phyloP scores from a whole-genome alignment of 495 filamentous ascomycete species.

The Hypomontagnella submonticulosa region DNA sequence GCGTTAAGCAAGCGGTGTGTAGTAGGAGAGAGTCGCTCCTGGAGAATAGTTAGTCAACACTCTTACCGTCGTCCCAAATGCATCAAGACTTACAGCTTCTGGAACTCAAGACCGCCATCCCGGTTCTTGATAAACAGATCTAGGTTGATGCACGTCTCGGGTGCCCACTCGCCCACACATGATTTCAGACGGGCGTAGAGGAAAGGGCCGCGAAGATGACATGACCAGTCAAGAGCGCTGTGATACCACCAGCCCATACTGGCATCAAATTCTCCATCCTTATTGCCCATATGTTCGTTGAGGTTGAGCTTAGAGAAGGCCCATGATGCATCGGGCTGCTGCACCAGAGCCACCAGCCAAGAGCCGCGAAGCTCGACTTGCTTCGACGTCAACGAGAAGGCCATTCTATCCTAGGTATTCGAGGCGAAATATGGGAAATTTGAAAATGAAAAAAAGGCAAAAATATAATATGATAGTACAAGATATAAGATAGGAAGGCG shows the following conservation, averaged over 20 bases:
- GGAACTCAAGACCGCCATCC: conserved; percentile 35
- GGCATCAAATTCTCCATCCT: conserved; percentile 30
- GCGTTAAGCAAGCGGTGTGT: conserved; percentile 24
- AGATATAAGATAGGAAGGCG: too few species aligned
- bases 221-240: conserved; percentile 33
- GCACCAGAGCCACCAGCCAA: conserved; percentile 28
- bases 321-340: conserved; percentile 27
- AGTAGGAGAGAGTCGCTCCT: conserved; percentile 34
- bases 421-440: conserved; percentile 5
- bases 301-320: conserved; percentile 29
- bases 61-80: background rate
- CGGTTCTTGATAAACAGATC: conserved; percentile 36
- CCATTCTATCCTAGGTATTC: conserved; percentile 22
- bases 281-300: conserved; percentile 40
- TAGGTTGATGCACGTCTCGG: conserved; percentile 32
- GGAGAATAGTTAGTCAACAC: conserved; percentile 6
- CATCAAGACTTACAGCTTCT: conserved; percentile 21
- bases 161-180: conserved; percentile 12
- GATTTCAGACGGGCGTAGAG: conserved; percentile 27
- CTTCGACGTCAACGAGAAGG: conserved; percentile 38
- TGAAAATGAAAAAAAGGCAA: too few species aligned
- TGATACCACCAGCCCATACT: conserved; percentile 27
- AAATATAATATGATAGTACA: too few species aligned
- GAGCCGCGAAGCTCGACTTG: conserved; percentile 35
- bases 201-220: conserved; percentile 18